Conservation (phyloP, 2,329 filamentous ascomycete genomes). For the Calonectria pseudoturangicola region DNA sequence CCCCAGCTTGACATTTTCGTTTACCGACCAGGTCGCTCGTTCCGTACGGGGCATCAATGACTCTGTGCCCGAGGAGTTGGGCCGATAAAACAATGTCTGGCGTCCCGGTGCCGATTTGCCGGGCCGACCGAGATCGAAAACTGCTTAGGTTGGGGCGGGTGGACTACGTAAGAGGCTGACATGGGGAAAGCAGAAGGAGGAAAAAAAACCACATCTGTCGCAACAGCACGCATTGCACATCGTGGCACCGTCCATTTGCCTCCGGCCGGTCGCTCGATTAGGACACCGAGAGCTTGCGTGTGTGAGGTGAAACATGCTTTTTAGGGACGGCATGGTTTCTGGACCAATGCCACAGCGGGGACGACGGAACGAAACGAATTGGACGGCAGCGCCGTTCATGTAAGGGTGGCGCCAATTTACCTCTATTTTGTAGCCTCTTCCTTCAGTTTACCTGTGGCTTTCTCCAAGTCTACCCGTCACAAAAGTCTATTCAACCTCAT, state of each 20-base stretch:
- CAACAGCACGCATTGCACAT: conserved; percentile 10
- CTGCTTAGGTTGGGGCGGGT: conserved; percentile 23
- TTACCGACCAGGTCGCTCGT: conserved; percentile 8
- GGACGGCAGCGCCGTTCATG: conserved; percentile 11
- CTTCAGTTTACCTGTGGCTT: background rate
- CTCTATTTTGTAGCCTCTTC: background rate
- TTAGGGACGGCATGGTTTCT: conserved; percentile 21
- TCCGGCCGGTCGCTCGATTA: conserved; percentile 37
- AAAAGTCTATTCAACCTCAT: conserved; percentile 27
- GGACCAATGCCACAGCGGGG: conserved; percentile 6
- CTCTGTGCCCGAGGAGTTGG: conserved; percentile 6
- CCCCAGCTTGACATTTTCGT: conserved; percentile 2
- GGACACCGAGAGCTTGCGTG: conserved; percentile 41
- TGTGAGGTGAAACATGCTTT: conserved; percentile 30
- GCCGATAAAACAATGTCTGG: background rate
- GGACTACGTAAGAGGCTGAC: conserved; percentile 30
- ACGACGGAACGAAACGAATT: background rate
- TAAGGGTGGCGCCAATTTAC: conserved; percentile 16
- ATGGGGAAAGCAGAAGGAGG: background rate
- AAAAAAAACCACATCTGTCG: background rate
- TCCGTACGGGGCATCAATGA: background rate
- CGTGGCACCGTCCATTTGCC: conserved; percentile 25
- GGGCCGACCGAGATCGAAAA: conserved; percentile 23
- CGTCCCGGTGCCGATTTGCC: conserved; percentile 23
- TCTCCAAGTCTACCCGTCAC: conserved; percentile 11